Conservation (phyloP, 2,329 filamentous ascomycete species). For the Lachnellula subtilissima region DNA sequence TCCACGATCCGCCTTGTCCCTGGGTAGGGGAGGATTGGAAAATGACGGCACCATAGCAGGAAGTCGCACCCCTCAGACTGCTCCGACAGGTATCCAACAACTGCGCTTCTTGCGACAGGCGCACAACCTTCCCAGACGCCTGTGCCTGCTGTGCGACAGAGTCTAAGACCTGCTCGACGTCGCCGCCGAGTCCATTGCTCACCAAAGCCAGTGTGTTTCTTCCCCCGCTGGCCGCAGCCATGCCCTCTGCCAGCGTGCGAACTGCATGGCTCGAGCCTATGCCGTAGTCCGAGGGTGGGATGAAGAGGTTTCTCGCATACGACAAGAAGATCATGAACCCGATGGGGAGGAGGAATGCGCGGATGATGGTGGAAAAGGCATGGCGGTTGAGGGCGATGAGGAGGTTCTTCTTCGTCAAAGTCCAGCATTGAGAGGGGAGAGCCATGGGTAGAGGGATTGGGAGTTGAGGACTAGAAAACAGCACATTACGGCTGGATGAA, state of each 20-base stretch:
- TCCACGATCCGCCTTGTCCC: conserved; percentile 66
- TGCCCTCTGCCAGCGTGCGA: conserved; percentile 58
- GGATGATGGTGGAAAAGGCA: conserved; percentile 45
- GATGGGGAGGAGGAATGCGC: conserved; percentile 56
- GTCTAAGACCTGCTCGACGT: conserved; percentile 68
- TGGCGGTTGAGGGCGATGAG: conserved; percentile 54
- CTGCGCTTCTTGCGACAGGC: conserved; percentile 50
- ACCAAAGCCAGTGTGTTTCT: conserved; percentile 72
- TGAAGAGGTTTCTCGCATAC: conserved; percentile 78
- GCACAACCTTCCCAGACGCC: conserved; percentile 55
- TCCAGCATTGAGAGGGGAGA: conserved; percentile 54
- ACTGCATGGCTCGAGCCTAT: conserved; percentile 60
- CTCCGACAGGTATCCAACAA: conserved; percentile 60
- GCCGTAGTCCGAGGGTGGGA: conserved; percentile 70
- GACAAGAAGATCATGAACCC: conserved; percentile 55
- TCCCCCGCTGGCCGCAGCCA: conserved; percentile 51
- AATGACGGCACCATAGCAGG: conserved; percentile 68
- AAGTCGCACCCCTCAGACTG: conserved; percentile 60
- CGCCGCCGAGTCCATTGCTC: conserved; percentile 67
- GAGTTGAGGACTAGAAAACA: too few species aligned
- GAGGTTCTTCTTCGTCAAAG: conserved; percentile 58
- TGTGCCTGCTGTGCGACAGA: conserved; percentile 55
- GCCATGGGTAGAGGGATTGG: conserved; percentile 36
- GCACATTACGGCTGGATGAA: too few species aligned
- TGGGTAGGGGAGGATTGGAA: conserved; percentile 73